Percentiles rank a stretch among this genome's conserved stretches.
Conservation (phyloP, 148 eudicot genomes). For the Rhododendron henanense region DNA sequence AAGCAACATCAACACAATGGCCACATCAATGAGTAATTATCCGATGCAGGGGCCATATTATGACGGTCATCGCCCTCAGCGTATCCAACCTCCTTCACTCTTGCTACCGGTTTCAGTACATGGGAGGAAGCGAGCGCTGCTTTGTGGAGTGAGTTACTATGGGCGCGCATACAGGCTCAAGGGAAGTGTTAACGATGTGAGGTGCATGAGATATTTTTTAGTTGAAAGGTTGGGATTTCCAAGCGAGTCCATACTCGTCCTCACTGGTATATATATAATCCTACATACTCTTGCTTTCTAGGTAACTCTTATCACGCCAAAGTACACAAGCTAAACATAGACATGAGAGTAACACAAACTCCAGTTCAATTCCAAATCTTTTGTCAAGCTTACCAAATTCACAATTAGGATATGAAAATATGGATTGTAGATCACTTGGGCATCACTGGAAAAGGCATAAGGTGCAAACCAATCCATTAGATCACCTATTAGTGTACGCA, state of each 20-base stretch:
- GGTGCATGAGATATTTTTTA: constrained; percentile 27
- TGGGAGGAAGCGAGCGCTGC: constrained; percentile 41
- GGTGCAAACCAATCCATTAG: background rate
- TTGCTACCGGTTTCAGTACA: constrained; percentile 12
- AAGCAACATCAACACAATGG: constrained; percentile 1
- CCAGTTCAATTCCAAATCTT: background rate
- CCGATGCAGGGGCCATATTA: constrained; percentile 9
- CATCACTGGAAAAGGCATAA: background rate
- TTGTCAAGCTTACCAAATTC: background rate
- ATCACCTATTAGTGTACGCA: background rate
- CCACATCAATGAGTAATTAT: background rate
- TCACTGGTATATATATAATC: constrained; percentile 30
- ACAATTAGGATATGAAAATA: background rate
- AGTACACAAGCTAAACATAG: background rate
- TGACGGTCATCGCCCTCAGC: background rate
- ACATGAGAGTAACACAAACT: background rate
- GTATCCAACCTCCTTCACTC: constrained; percentile 12
- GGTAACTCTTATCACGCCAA: background rate
- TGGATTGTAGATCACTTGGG: background rate
- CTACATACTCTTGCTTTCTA: background rate
- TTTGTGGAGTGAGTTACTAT: constrained; percentile 39
- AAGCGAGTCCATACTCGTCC: constrained; percentile 24
- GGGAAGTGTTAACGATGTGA: constrained; percentile 37
- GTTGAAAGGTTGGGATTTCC: constrained; percentile 28
- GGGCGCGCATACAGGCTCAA: constrained; percentile 27